phyloP scores from a whole-genome alignment of 768 basidiomycete species.

The Suillus lakei region DNA sequence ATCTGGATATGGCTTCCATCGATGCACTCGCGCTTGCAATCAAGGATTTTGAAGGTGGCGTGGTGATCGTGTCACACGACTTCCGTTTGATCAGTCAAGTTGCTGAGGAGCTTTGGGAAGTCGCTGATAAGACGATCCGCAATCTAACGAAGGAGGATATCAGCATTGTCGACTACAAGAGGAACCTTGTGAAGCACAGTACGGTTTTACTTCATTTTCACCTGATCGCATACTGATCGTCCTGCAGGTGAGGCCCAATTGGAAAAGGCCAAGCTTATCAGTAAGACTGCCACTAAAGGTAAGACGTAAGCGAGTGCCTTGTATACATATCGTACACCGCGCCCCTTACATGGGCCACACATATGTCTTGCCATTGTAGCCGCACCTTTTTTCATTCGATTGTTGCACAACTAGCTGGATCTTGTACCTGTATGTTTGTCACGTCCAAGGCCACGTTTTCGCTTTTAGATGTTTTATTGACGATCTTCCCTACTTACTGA shows the following conservation, averaged over 20 bases:
- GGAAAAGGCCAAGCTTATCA: slow-evolving; percentile 93
- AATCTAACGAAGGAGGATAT: slow-evolving; percentile 93
- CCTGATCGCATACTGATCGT: slow-evolving; percentile 10
- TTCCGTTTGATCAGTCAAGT: slow-evolving; percentile 99
- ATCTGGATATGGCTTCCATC: slow-evolving; percentile 97
- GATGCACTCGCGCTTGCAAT: slow-evolving; percentile 95
- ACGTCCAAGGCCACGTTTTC: slow-evolving; percentile 1
- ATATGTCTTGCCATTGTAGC: slow-evolving; percentile 6
- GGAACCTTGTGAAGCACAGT: slow-evolving; percentile 81
- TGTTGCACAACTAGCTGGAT: slow-evolving; percentile 11
- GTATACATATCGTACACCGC: slow-evolving; percentile 3
- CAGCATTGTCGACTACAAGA: slow-evolving; percentile 93
- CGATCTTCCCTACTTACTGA: background rate
- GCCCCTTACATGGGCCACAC: slow-evolving; percentile 13
- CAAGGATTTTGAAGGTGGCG: slow-evolving; percentile 96
- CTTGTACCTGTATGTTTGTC: slow-evolving; percentile 6
- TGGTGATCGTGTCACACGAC: slow-evolving; percentile 99
- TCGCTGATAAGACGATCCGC: slow-evolving; percentile 89
- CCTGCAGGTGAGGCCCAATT: slow-evolving; percentile 76
- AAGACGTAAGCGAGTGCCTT: slow-evolving; percentile 50
- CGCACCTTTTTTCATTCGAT: slow-evolving; percentile 3
- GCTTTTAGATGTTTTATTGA: slow-evolving; percentile 4
- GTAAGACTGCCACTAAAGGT: slow-evolving; percentile 77
- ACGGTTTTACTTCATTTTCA: slow-evolving; percentile 31
- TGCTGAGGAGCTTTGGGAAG: slow-evolving; percentile 99